Base-by-base conservation (phyloP, 345 rosid genomes). In the Aurinia saxatilis region DNA sequence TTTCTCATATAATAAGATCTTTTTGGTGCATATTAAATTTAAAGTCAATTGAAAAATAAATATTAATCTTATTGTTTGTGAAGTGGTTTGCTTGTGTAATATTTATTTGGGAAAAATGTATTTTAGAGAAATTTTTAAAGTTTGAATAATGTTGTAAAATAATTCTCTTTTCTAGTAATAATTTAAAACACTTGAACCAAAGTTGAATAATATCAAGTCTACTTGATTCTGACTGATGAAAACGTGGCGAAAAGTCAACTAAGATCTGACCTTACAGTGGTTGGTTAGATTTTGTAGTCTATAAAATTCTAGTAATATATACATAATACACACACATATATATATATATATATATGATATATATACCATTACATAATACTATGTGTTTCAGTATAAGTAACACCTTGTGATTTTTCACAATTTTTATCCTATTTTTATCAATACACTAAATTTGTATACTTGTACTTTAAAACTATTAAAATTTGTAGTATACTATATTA, bases 241-340 rank as follows among this genome's bases (percentile, higher is more conserved):
- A 57, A 52, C 46, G 62, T 53, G 35, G n/a, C 34, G 41, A 17
- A 53, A 74, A 53, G 75, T 71, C 66, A 51, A 65, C 52, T 40
- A 37, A 14, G 49, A 51, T 46, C 64, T 23, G 38, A 15, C 57
- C 31, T 50, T 57, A 54, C 36, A 56, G 37, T 65, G 70, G 57
- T 67, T 71, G 75, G 71, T 77, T 77, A 65, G 75, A 77, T 71
- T 47, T n/a, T 70, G 38, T 59, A 67, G 35, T 68, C 78, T 57
- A 55, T 60, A 10, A 19, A 39, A 14, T 27, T 50, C 7, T 31
- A 30, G 23, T 13, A 14, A 14, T 40, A 61, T 42, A 37, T 5
- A 10, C 11, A 50, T 45, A 15, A 23, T 9, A 34, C 14, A 33
- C 46, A 34, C 25, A 5, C 21, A 15, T 6, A 15, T 1, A 14